Base-by-base conservation (phyloP, 1,284 basidiomycete species). In the Leccinum pallidistipes region DNA sequence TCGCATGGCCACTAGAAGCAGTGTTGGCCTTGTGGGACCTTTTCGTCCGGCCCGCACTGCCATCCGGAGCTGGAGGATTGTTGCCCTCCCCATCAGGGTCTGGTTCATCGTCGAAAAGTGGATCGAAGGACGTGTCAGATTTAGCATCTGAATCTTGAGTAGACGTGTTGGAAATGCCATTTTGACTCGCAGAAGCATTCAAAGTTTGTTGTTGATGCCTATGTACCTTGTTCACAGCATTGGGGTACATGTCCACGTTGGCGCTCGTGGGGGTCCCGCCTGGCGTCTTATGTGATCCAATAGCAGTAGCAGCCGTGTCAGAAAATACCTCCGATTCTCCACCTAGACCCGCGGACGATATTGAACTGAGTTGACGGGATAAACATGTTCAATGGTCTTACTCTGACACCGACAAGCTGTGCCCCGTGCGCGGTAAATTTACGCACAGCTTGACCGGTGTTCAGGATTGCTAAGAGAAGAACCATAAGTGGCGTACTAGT, bases 401-500 rank as follows among this genome's bases (percentile, higher is more conserved):
- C n/a, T n/a, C n/a, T n/a, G n/a, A n/a, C n/a, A 65, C 70, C 62
- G 3, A 94, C 89, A 11, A 99, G 84, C 72, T 98, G 96, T 2
- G 94, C 88, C 31, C 90, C 88, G 71, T 97, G 94, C 0, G 90
- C 86, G 0, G 85, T 87, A 70, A 93, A 98, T 45, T 83, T 86
- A 51, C 95, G 86, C 5, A 90, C 83, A 36, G 82, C 80, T 66
- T 93, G 85, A 1, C 97, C 97, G 0, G 91, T 97, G 71, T 98
- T 93, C 55, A 99, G 82, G 77, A 99, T 86, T 97, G 92, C 94
- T 98, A 72, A 56, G 10, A 64, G 29, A 59, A 57, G 54, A 53
- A 62, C 55, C 38, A 54, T 45, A 60, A 57, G 62, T 34, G 57
- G 43, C n/a, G 10, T 36, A 36, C 34, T 36, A 36, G 56, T 55